These are phyloP conservation scores for Cercospora citrullina DNA, from an alignment of 2,329 filamentous ascomycete genomes.

Conservation along the genomic window DNA sequence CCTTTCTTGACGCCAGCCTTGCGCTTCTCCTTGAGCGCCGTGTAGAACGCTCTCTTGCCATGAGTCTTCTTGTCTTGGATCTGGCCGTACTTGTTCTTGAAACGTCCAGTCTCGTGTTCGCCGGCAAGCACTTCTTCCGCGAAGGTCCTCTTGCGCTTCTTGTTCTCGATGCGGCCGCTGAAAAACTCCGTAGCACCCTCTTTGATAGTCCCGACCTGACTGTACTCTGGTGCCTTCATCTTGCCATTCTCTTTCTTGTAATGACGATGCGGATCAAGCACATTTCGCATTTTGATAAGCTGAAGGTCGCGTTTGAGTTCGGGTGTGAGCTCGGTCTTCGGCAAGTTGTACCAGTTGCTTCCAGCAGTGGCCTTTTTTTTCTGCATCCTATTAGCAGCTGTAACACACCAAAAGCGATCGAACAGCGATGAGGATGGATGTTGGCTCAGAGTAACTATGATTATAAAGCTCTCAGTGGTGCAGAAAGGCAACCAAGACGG, in stretches of 20 bases:
- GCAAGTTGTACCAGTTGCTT: slow-evolving; percentile 82
- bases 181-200: slow-evolving; percentile 87
- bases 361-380: slow-evolving; percentile 70
- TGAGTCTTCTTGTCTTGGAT: slow-evolving; percentile 81
- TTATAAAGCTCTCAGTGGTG: slow-evolving; percentile 64
- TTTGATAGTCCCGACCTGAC: slow-evolving; percentile 83
- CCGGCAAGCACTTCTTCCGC: slow-evolving; percentile 77
- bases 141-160: slow-evolving; percentile 82
- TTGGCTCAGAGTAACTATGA: slow-evolving; percentile 77
- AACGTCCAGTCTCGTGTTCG: slow-evolving; percentile 66
- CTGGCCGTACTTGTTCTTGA: slow-evolving; percentile 83
- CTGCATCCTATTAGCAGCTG: slow-evolving; percentile 41
- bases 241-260: slow-evolving; percentile 84
- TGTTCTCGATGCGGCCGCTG: slow-evolving; percentile 76
- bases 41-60: slow-evolving; percentile 88
- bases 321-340: slow-evolving; percentile 77
- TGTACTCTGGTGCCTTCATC: slow-evolving; percentile 73
- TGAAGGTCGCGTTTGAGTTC: slow-evolving; percentile 88
- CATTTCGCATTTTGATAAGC: slow-evolving; percentile 81
- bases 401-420: background rate
- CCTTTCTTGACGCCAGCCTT: slow-evolving; percentile 41
- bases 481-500: slow-evolving; percentile 78
- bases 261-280: slow-evolving; percentile 84
- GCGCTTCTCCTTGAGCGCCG: slow-evolving; percentile 67
- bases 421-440: slow-evolving; percentile 15